Evolutionary conservation across 2,329 filamentous ascomycete genomes (phyloP), one percentile per base, ranked within the genome.

Genomic region (Trichophaea hybrida): DNA sequence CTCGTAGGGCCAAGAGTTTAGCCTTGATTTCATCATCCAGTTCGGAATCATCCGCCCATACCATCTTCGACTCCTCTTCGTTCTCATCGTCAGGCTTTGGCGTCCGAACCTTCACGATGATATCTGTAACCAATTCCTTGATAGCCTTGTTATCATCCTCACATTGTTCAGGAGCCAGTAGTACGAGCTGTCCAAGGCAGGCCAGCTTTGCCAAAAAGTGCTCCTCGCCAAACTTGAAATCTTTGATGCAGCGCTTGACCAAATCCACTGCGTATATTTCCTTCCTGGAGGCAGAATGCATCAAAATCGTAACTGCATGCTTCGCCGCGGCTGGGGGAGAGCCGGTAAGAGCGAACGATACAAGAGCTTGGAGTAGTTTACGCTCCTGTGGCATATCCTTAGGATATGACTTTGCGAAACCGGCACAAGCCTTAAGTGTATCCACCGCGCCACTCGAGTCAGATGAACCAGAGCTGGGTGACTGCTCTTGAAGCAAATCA

Each of bases 381-480:
- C 84, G 82, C 63, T 94, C 86, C 61, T 82, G 80, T 0, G 87
- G 86, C 57, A 98, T 80, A 61, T 97, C 90, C 8, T 83, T 78
- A 0, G 91, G 84, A 66, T 94, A 91, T 67, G 85, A 89, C 69
- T 84, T 85, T 1, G 90, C 87, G 71, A 95, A 98, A 1, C 86
- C 88, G 7, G 91, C 86, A 70, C 93, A 96, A 2, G 94, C 91
- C 71, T 94, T 96, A 60, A 98, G 77, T 1, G 91, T 91, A 68
- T 96, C 88, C 10, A 93, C 87, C n/a, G 87, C 84, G 17, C 60
- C 40, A n/a, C 17, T 15, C 1, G 81, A 72, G 57, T 91, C 85
- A 63, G 76, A 77, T 3, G 81, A 53, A 7, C 64, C 66, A 33
- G 63, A 65, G 5, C 37, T 57, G 7, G 65, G 83, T 0, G 93